Evolutionary conservation across 2,329 filamentous ascomycete species (phyloP).

Genomic region (Leptographium radiaticola): DNA sequence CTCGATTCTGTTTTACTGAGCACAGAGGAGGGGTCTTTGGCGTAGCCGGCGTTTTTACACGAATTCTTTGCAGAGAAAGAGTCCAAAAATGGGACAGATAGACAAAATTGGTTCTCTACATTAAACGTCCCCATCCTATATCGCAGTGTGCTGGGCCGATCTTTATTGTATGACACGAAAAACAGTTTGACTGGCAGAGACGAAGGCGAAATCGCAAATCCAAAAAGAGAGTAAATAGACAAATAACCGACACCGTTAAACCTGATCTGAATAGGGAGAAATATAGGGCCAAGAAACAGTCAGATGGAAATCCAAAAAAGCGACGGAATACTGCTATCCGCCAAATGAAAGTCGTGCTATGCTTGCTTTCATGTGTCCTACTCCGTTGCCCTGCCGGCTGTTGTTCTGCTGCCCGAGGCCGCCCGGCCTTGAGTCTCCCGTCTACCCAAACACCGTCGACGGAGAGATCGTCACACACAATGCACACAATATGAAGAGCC

Average conservation of each 20-base stretch:
- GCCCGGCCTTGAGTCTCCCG: background rate
- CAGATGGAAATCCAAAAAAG: constrained; percentile 1
- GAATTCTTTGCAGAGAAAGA: background rate
- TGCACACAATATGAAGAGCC: constrained; percentile 3
- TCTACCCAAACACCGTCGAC: background rate
- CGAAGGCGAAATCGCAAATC: constrained; percentile 8
- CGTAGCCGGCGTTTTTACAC: background rate
- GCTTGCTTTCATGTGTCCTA: background rate
- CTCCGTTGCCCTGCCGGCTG: background rate
- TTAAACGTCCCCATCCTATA: background rate
- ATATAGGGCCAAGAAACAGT: background rate
- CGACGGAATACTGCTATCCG: background rate
- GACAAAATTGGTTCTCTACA: background rate
- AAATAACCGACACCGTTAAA: constrained; percentile 10
- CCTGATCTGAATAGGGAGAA: constrained; percentile 8
- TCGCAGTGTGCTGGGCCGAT: background rate
- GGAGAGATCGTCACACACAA: background rate
- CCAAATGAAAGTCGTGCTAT: background rate
- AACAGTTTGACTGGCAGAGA: constrained; percentile 1
- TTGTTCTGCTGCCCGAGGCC: background rate
- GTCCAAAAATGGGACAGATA: background rate
- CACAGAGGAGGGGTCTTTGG: background rate
- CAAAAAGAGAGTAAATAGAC: constrained; percentile 9
- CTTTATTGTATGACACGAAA: background rate
- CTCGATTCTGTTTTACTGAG: constrained; percentile 10